Conservation (phyloP, 2,329 filamentous ascomycete genomes). For the Didymosphaeria variabile region DNA sequence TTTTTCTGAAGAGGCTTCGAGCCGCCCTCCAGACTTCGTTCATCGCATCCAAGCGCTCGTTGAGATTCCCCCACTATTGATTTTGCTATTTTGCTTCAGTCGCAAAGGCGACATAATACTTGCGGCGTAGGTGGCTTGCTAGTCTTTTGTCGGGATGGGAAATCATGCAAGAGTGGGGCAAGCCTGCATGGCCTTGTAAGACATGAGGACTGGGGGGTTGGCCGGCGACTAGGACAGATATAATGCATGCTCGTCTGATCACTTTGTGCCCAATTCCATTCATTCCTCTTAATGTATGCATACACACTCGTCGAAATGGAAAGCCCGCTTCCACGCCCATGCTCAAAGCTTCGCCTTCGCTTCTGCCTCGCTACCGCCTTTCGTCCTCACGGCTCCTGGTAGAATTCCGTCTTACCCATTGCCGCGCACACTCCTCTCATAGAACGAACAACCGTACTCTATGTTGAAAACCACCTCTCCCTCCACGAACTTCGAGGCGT, state of each 20-base stretch:
- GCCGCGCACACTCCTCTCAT: conserved; percentile 19
- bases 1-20: conserved; percentile 5
- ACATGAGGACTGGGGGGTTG: neutral
- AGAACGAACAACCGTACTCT: conserved; percentile 23
- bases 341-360: conserved; percentile 14
- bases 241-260: neutral
- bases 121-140: neutral
- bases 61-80: conserved; percentile 26
- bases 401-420: conserved; percentile 23
- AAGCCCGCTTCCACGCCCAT: neutral
- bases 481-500: conserved; percentile 26
- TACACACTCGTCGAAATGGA: neutral
- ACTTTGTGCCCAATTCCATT: neutral
- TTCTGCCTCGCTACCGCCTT: conserved; percentile 21
- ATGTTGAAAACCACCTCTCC: conserved; percentile 19
- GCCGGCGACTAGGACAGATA: neutral
- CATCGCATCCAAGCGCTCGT: conserved; percentile 22
- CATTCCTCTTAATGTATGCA: neutral
- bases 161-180: neutral
- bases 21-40: conserved; percentile 8
- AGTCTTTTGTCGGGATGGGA: neutral
- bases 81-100: neutral
- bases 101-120: neutral
- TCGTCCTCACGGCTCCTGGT: conserved; percentile 16
- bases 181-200: too few relatives aligned